Evolutionary conservation across 495 filamentous ascomycete species (phyloP), one percentile per base, ranked within the genome.

Genomic region (Xylaria grammica): DNA sequence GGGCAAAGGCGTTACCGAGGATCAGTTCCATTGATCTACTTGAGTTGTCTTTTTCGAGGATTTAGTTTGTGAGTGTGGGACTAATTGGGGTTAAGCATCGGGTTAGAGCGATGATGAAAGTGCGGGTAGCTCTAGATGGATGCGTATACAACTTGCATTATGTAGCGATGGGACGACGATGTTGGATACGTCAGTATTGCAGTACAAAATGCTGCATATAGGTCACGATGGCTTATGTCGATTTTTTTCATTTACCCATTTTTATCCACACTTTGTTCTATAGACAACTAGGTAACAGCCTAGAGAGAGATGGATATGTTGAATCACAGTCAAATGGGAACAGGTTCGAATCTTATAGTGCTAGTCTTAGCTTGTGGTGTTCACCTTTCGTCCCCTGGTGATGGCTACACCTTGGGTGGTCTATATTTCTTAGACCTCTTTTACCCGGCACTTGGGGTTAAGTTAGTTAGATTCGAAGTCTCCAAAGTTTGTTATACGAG

Each of bases 1-100:
- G 95, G 95, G 95, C 11, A 92, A 92, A 81, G 95, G 96, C 49
- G 95, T 99, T 57, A 99, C 95, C 13, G 95, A 99, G 84, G 93
- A 97, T 74, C 95, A 99, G 82, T 98, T 99, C 63, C 79, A 85
- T 69, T 86, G 32, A 58, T 56, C 48, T 26, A 3, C 4, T 40
- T 55, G 9, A 1, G 22, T 24, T 4, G 5, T 4, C 3, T 56
- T 4, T 56, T 29, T 17, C 7, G 1, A 40, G 15, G 15, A 10
- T 10, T 52, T 2, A 46, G 29, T 15, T 26, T 26, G 10, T 4
- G 19, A 30, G 2, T 38, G 36, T 20, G 48, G 32, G 46, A 15
- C 9, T 32, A 44, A 30, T 24, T 22, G 7, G 50, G 34, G 15
- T 38, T 56, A 36, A 19, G 11, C 11, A 13, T 17, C 11, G 32